Evolutionary conservation across 148 eudicot species (phyloP), one percentile per base, ranked within the genome.

Genomic region (Suaeda aralocaspica): DNA sequence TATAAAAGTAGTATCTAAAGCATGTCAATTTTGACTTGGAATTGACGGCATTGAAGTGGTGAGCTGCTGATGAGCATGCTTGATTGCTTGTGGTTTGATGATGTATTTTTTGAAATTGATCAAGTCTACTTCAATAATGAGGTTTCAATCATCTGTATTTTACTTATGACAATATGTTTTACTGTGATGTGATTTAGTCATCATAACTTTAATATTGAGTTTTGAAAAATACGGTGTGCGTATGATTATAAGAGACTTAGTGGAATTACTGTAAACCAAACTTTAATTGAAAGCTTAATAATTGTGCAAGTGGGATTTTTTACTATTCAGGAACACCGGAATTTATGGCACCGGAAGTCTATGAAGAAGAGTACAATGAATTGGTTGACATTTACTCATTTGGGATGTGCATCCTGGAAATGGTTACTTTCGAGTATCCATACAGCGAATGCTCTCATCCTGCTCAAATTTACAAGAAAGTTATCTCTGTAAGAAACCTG

Each of bases 311-410:
- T 5, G 30, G 19, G 64, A 41, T 76, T 55, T 26, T 48, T 30
- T 15, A 49, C 21, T 41, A 16, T 63, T 75, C 58, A 90, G 96
- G 96, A 28, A 90, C 96, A 33, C 96, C 96, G 57, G 96, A 90
- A 57, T 90, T 90, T 70, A 90, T 90, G 96, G 96, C 96, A 62
- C 96, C 96, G 1, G 96, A 90, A 82, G 91, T 90, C 4, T 90
- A 84, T 74, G 87, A 79, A 63, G 96, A 90, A 79, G 89, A 86
- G 55, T 90, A 90, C 81, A 88, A 90, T 79, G 91, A 90, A 79
- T 76, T 90, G 63, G 93, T 88, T 53, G 96, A 90, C 72, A 86
- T 90, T 46, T 90, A 90, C 77, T 83, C 96, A 16, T 90, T 90
- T 78, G 96, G 96, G 34, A 90, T 90, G 96, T 90, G 96, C 74